These are phyloP conservation scores for Sclerotinia trifoliorum DNA, from an alignment of 2,329 filamentous ascomycete genomes.

Conservation along the genomic window DNA sequence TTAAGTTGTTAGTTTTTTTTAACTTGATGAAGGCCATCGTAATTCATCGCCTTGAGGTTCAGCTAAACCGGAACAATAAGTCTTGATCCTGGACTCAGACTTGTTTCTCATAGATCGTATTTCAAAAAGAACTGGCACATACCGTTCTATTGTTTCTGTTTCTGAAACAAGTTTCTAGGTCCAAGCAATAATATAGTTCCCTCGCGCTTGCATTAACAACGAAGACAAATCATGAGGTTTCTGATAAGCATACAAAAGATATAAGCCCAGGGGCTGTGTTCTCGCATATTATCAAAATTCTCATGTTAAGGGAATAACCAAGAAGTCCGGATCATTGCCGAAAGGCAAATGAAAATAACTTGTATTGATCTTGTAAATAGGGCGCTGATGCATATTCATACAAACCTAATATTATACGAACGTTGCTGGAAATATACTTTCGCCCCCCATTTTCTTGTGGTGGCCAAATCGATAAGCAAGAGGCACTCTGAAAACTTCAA, in stretches of 20 bases:
- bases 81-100: background rate
- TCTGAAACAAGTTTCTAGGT: no score
- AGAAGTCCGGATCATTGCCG: background rate
- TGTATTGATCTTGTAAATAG: no score
- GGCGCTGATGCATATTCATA: background rate
- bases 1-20: background rate
- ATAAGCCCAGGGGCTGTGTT: background rate
- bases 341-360: background rate
- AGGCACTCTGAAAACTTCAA: background rate
- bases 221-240: background rate
- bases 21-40: no score
- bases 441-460: no score
- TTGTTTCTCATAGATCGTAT: background rate
- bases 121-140: background rate
- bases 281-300: background rate
- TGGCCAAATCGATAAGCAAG: background rate
- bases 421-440: background rate
- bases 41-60: background rate
- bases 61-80: background rate
- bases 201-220: background rate
- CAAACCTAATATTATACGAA: accelerated
- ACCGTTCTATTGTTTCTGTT: background rate
- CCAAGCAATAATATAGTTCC: background rate
- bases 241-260: background rate
- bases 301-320: background rate